Evolutionary conservation across 2,329 filamentous ascomycete genomes (phyloP), one percentile per base, ranked within the genome.

Genomic region (Leptographium galeiforme): DNA sequence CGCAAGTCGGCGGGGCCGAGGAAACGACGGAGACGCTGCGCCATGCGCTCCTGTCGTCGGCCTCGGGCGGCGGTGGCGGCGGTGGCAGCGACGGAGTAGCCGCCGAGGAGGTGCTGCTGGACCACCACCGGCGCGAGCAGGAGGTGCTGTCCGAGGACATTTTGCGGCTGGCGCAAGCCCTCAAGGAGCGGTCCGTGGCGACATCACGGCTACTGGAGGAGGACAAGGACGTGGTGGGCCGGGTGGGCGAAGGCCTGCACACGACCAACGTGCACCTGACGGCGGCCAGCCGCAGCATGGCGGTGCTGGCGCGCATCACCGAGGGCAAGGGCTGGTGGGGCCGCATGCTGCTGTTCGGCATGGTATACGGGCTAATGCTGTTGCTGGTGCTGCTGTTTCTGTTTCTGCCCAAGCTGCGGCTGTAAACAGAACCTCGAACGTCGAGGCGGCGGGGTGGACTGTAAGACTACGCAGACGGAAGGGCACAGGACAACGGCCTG

Each of bases 251-350:
- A 53, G 87, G 87, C 0, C 75, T 97, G 60, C 86, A 90, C 62
- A 83, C 81, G 66, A 94, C 85, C 61, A 82, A 85, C 55, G 70
- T 75, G 47, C 83, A 83, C 18, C 85, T 97, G 77, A 83, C 89
- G 56, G 78, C 81, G 1, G 89, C 90, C 4, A 81, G 81, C 52
- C 78, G 80, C 58, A 74, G 81, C 57, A 94, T 97, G 87, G 84
- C 87, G 1, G 76, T 79, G 62, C 67, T 97, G 64, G 74, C 80
- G 60, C 77, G 77, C 51, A 89, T 95, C 82, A 89, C 85, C 16
- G 91, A 96, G 70, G 90, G 89, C 4, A 84, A 85, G 64, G 89
- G 89, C 0, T 94, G 86, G 85, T 89, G 79, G 81, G 89, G 85
- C 7, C 72, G 90, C 51, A 79, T 95, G 72, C 74, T 91, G 69